Percentiles rank a stretch among this genome's conserved stretches.
Evolutionary conservation across 169 alveolate species (phyloP).

Genomic region (Cyclospora cayetanensis): DNA sequence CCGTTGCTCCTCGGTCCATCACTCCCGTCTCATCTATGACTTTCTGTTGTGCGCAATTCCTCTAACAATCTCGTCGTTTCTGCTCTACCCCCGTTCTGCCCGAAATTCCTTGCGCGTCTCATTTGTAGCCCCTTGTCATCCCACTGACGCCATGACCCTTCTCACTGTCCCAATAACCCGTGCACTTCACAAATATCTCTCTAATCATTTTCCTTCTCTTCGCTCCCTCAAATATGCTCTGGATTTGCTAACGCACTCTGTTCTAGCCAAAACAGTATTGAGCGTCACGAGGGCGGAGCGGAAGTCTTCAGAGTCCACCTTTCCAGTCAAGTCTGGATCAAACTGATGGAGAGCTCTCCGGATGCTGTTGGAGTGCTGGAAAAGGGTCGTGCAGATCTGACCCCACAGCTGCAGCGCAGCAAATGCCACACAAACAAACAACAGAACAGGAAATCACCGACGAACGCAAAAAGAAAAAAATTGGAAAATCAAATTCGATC

Average conservation of each 20-base stretch:
- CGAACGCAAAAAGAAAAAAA: background rate
- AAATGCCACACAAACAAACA: background rate
- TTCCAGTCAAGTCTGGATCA: slow-evolving; percentile 77
- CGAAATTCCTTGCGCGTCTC: too few relatives aligned
- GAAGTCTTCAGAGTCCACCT: slow-evolving; percentile 74
- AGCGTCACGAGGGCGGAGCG: slow-evolving; percentile 74
- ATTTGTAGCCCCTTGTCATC: too few relatives aligned
- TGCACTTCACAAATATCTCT: slow-evolving; percentile 37
- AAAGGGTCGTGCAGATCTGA: slow-evolving; percentile 79
- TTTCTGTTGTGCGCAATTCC: too few relatives aligned
- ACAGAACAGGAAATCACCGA: background rate
- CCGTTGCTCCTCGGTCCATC: too few relatives aligned
- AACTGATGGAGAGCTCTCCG: slow-evolving; percentile 76
- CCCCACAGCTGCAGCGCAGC: slow-evolving; percentile 76
- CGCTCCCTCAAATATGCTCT: background rate
- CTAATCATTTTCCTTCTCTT: slow-evolving; percentile 19
- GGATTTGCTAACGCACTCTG: slow-evolving; percentile 54
- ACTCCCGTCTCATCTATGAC: too few relatives aligned
- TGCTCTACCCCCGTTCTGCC: too few relatives aligned
- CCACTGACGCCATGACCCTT: too few relatives aligned
- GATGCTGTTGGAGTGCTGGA: slow-evolving; percentile 74
- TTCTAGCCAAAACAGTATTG: slow-evolving; percentile 71
- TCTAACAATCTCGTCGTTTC: too few relatives aligned
- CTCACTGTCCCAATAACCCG: too few relatives aligned
- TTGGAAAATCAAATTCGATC: too few relatives aligned